Percentiles rank a stretch among this genome's conserved stretches.
Conservation (phyloP, 305 asterid genomes). For the Solanum chacoense region DNA sequence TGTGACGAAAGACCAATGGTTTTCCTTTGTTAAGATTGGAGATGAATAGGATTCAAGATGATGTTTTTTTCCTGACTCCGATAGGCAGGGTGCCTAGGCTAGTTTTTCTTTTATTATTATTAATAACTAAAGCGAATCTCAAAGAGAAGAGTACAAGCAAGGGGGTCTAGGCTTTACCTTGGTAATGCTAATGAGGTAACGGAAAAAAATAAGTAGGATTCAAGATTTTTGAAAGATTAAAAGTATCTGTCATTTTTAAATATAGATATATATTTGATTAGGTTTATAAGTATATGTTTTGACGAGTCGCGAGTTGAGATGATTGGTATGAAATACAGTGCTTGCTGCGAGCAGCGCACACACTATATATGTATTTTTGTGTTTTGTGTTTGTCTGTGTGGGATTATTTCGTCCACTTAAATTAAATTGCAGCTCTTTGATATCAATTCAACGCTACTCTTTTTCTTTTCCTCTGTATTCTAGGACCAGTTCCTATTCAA, state of each 20-base stretch:
- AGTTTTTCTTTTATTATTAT: too few relatives aligned
- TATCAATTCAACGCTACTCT: not conserved
- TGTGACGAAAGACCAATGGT: not conserved
- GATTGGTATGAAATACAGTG: not conserved
- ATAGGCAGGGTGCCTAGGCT: not conserved
- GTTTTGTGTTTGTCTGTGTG: not conserved
- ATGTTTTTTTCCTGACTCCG: not conserved
- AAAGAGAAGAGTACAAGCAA: not conserved
- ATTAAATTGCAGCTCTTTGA: not conserved
- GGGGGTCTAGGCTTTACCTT: not conserved
- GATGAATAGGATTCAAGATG: not conserved
- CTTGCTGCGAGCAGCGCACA: not conserved
- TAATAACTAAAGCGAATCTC: not conserved
- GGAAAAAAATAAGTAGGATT: not conserved
- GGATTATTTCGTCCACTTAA: not conserved
- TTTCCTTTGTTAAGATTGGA: not conserved
- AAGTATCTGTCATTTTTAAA: not conserved
- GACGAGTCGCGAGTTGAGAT: not conserved
- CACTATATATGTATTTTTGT: not conserved
- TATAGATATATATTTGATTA: too few relatives aligned
- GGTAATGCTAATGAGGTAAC: not conserved
- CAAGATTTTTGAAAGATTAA: not conserved
- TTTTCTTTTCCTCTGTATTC: not conserved
- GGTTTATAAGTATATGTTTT: not conserved
- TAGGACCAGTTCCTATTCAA: not conserved